These are phyloP conservation scores for Leptographium procerum DNA, from an alignment of 2,329 filamentous ascomycete species.

Conservation along the genomic window DNA sequence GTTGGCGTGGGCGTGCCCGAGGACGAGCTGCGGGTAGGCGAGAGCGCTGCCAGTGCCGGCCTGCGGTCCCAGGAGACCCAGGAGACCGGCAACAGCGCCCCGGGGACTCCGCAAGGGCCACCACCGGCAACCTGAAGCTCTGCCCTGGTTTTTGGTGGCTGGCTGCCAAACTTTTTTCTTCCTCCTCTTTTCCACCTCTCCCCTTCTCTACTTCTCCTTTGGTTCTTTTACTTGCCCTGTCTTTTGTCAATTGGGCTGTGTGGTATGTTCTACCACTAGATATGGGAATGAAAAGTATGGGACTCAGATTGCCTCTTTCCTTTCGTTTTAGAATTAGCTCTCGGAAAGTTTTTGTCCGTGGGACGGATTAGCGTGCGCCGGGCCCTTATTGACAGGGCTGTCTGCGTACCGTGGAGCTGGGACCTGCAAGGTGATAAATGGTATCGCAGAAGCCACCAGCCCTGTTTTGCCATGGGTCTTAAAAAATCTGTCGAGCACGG, in stretches of 20 bases:
- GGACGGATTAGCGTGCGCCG: neutral
- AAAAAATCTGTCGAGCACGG: too few relatives aligned
- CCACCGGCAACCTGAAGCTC: neutral
- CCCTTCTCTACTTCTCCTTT: too few relatives aligned
- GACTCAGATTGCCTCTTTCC: neutral
- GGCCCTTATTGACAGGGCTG: neutral
- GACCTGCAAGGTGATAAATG: neutral
- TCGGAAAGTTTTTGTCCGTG: neutral
- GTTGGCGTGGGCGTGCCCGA: conserved; percentile 45
- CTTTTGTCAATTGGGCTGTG: neutral
- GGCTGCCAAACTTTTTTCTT: neutral
- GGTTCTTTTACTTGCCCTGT: too few relatives aligned
- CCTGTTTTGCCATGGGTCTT: too few relatives aligned
- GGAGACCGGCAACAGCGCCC: neutral
- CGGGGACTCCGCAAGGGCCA: neutral
- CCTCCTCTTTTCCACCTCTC: neutral
- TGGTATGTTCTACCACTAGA: neutral
- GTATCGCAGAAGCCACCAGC: too few relatives aligned
- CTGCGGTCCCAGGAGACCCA: conserved; percentile 9
- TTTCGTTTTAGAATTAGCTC: neutral
- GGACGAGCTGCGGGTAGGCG: conserved; percentile 48
- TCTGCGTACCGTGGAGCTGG: too few relatives aligned
- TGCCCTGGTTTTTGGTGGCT: neutral
- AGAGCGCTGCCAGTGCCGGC: conserved; percentile 45
- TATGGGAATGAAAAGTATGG: neutral